phyloP scores from a whole-genome alignment of 1,284 basidiomycete genomes.

The Taiwanofungus camphoratus region DNA sequence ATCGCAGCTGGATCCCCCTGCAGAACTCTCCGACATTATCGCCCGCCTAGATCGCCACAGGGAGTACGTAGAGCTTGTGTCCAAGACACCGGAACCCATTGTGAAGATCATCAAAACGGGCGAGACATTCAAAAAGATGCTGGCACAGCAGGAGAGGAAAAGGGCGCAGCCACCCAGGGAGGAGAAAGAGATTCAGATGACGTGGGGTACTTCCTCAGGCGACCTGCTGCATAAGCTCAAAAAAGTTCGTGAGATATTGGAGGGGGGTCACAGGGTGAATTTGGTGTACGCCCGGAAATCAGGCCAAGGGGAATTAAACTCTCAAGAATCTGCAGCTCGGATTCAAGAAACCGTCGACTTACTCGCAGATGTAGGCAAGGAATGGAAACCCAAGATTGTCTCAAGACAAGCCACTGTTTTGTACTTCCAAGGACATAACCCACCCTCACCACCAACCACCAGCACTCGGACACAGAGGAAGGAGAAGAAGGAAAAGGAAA shows the following conservation, averaged over 20 bases:
- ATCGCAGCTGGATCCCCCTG: slow-evolving; percentile 33
- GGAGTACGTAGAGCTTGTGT: slow-evolving; percentile 48
- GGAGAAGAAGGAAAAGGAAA: not conserved
- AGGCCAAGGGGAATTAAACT: slow-evolving; percentile 28
- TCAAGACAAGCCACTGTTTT: slow-evolving; percentile 34
- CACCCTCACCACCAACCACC: slow-evolving; percentile 11
- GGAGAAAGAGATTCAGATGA: slow-evolving; percentile 69
- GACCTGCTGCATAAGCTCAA: slow-evolving; percentile 67
- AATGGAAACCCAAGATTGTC: slow-evolving; percentile 44
- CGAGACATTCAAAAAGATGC: slow-evolving; percentile 32
- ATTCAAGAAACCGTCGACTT: slow-evolving; percentile 35
- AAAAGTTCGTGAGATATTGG: slow-evolving; percentile 53
- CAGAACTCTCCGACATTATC: slow-evolving; percentile 35
- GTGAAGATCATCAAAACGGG: slow-evolving; percentile 45
- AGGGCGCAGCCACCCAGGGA: slow-evolving; percentile 31
- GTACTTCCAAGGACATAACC: slow-evolving; percentile 32
- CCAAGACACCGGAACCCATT: slow-evolving; percentile 38
- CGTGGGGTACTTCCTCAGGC: slow-evolving; percentile 55
- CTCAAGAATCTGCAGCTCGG: slow-evolving; percentile 33
- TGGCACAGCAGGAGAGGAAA: slow-evolving; percentile 27
- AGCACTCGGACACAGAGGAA: slow-evolving; percentile 5
- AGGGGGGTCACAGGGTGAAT: slow-evolving; percentile 53
- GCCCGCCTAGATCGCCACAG: slow-evolving; percentile 28
- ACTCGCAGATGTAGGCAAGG: slow-evolving; percentile 42
- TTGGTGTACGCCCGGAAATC: slow-evolving; percentile 51